Evolutionary conservation across 1,284 basidiomycete genomes (phyloP), one percentile per base, ranked within the genome.

Genomic region (Trichosporon ovoides): DNA sequence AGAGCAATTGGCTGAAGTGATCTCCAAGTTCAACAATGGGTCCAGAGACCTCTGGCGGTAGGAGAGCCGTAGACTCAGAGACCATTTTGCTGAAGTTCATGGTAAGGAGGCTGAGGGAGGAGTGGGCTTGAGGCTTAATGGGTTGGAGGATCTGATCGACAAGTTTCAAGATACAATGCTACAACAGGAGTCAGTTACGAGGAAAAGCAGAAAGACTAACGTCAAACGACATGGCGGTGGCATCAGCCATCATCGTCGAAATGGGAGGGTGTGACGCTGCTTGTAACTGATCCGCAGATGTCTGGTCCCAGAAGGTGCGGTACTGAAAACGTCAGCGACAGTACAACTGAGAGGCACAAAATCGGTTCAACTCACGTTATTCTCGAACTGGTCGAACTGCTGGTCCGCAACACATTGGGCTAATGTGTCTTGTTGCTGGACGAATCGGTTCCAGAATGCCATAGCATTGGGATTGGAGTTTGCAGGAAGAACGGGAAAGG

Each of bases 361-460:
- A 12, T 24, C 34, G n/a, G n/a, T n/a, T n/a, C n/a, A n/a, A 67
- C 68, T 62, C 54, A 71, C 71, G 40, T 66, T 66, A 19, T 65
- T 58, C 37, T 73, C 70, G 50, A 65, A 74, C n/a, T 60, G 58
- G 38, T 70, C 71, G 51, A 70, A 68, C 24, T 66, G 64, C 7
- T 66, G 56, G n/a, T 61, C 59, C 6, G 61, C 38, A 12, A 69
- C 57, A 24, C 58, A 66, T 4, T 58, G 58, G 5, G 65, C 65
- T 9, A 75, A 58, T 28, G 43, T 48, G 43, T 48, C 43, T 1
- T 60, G 58, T 34, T 72, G 69, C 36, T 68, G 67, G 52, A 70
- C 67, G 11, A 73, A 74, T 10, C 61, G 58, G 38, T 60, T 61
- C 68, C 70, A 73, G 37, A 74, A 69, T 31, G 55, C 55, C 9